Evolutionary conservation across 192 early-diverging fungal species (phyloP).

Genomic region (Coemansia sp.): DNA sequence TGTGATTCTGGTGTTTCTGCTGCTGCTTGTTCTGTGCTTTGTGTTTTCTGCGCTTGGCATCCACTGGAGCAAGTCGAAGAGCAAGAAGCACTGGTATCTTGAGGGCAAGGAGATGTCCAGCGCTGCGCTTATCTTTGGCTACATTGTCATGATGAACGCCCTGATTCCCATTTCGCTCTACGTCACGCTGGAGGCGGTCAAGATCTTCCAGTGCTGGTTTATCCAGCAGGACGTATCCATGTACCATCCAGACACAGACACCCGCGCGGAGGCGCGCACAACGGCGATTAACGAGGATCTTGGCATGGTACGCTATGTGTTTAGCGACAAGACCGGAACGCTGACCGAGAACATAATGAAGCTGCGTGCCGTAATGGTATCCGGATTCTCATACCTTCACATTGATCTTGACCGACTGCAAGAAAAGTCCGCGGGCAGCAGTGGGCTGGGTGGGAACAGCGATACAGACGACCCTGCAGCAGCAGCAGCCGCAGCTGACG

Average conservation of each 20-base stretch:
- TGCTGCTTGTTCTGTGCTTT: conserved; percentile 59
- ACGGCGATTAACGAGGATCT: conserved; percentile 85
- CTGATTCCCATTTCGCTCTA: conserved; percentile 88
- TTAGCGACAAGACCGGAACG: conserved; percentile 90
- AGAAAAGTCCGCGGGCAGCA: not conserved
- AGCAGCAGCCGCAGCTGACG: not conserved
- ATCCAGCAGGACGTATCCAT: conserved; percentile 77
- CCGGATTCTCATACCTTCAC: conserved; percentile 62
- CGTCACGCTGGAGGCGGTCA: conserved; percentile 83
- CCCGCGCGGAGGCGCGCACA: conserved; percentile 74
- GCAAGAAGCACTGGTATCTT: conserved; percentile 58
- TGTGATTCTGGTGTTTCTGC: conserved; percentile 65
- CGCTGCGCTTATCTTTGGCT: conserved; percentile 58
- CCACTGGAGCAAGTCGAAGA: conserved; percentile 43
- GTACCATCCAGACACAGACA: conserved; percentile 71
- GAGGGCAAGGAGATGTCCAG: conserved; percentile 21
- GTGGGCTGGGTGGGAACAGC: not conserved
- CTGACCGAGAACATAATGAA: conserved; percentile 86
- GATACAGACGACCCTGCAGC: not conserved
- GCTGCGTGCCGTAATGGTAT: conserved; percentile 66
- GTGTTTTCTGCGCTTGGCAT: conserved; percentile 57
- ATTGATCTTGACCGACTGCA: conserved; percentile 59
- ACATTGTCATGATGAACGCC: conserved; percentile 79
- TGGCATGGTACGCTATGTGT: conserved; percentile 83
- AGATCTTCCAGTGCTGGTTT: conserved; percentile 68